Conservation (phyloP, 2,329 filamentous ascomycete genomes). For the Colletotrichum musae region DNA sequence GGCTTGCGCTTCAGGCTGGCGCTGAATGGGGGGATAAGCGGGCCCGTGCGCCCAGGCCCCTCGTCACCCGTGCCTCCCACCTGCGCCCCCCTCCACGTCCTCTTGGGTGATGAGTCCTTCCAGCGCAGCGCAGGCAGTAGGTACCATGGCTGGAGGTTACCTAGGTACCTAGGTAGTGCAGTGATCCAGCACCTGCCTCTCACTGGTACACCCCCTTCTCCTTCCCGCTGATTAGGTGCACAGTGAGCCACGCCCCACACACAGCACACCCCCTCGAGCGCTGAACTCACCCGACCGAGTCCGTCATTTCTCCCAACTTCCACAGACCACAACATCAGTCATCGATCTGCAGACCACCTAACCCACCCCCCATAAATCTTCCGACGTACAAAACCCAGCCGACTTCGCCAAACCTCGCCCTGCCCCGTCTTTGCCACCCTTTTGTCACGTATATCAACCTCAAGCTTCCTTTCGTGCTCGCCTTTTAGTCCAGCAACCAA, state of each 20-base stretch:
- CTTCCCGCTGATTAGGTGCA: not conserved
- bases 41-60: not conserved
- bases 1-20: not conserved
- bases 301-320: slow-evolving; percentile 39
- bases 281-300: slow-evolving; percentile 29
- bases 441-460: slow-evolving; percentile 31
- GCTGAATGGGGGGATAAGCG: too few relatives aligned
- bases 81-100: slow-evolving; percentile 1
- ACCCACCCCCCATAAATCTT: slow-evolving; percentile 39
- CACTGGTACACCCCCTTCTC: too few relatives aligned
- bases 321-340: slow-evolving; percentile 31
- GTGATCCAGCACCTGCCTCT: too few relatives aligned
- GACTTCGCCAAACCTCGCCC: slow-evolving; percentile 16
- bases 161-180: too few relatives aligned
- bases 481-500: not conserved
- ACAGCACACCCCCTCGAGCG: not conserved
- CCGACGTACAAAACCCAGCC: slow-evolving; percentile 40
- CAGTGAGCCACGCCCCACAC: not conserved
- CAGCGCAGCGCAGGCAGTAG: too few relatives aligned
- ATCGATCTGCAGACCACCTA: slow-evolving; percentile 31
- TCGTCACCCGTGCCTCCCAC: slow-evolving; percentile 13
- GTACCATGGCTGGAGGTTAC: too few relatives aligned
- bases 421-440: slow-evolving; percentile 42
- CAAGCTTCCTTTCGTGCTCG: not conserved
- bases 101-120: not conserved